These are phyloP conservation scores for Lunasporangiospora selenospora DNA, from an alignment of 192 early-diverging fungal genomes.

Conservation along the genomic window DNA sequence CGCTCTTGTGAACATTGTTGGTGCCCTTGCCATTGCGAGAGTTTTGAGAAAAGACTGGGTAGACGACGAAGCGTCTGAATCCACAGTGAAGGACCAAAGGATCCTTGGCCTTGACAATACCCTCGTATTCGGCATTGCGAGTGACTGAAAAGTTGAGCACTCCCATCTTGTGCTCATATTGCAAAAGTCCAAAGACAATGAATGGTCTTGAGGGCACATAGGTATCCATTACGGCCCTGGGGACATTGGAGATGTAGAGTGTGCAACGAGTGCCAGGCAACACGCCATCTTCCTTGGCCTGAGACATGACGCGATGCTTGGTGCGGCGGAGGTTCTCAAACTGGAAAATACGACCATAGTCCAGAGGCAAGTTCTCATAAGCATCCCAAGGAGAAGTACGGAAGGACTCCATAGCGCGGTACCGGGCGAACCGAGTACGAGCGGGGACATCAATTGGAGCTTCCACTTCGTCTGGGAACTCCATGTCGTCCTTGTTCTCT, in stretches of 20 bases:
- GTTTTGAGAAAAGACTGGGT: constrained; percentile 91
- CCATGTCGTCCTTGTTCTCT: constrained; percentile 73
- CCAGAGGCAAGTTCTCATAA: constrained; percentile 96
- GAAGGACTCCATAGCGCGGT: constrained; percentile 95
- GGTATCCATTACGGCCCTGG: constrained; percentile 63
- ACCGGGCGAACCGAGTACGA: constrained; percentile 87
- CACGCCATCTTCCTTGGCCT: constrained; percentile 58
- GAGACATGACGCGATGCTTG: constrained; percentile 72
- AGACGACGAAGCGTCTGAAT: constrained; percentile 85
- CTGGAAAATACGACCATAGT: constrained; percentile 97
- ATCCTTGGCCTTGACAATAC: constrained; percentile 92
- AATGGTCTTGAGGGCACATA: constrained; percentile 59
- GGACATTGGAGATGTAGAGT: constrained; percentile 73
- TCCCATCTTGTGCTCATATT: constrained; percentile 96
- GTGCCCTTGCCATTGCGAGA: constrained; percentile 74
- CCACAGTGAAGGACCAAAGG: constrained; percentile 86
- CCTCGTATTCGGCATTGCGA: constrained; percentile 77
- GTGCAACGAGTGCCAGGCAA: constrained; percentile 76
- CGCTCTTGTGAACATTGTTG: constrained; percentile 96
- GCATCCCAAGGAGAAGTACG: constrained; percentile 98
- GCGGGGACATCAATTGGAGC: constrained; percentile 89
- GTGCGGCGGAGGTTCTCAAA: constrained; percentile 90
- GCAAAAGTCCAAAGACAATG: constrained; percentile 61
- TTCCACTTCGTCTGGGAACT: constrained; percentile 98
- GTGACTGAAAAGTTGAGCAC: constrained; percentile 81